phyloP scores from a whole-genome alignment of 768 basidiomycete species.

The Tulasnella sp. region DNA sequence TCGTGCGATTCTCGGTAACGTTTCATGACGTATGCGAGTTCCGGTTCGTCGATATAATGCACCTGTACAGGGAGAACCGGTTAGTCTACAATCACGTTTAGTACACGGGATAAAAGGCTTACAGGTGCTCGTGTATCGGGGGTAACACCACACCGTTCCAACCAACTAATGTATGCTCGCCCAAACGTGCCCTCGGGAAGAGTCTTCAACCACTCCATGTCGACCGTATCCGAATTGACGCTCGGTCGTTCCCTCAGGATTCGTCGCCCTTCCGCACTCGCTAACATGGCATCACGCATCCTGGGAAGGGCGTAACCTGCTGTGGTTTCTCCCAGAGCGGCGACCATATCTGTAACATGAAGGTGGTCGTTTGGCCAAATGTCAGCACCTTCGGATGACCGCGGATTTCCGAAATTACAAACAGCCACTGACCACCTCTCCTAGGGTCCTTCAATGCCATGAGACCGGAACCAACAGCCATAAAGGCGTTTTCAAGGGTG shows the following conservation, averaged over 20 bases:
- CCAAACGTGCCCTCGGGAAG: slow-evolving; percentile 83
- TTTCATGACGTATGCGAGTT: slow-evolving; percentile 96
- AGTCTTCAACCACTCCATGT: slow-evolving; percentile 61
- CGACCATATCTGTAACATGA: slow-evolving; percentile 74
- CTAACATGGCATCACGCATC: slow-evolving; percentile 73
- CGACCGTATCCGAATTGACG: slow-evolving; percentile 69
- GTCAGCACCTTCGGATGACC: too few relatives aligned
- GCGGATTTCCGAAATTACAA: not conserved
- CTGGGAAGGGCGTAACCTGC: slow-evolving; percentile 72
- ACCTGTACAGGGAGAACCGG: slow-evolving; percentile 51
- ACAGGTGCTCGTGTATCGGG: slow-evolving; percentile 94
- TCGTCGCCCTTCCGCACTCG: slow-evolving; percentile 73
- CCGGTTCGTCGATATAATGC: slow-evolving; percentile 89
- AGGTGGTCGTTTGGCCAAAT: not conserved
- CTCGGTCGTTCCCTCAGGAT: slow-evolving; percentile 82
- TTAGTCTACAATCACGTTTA: not conserved
- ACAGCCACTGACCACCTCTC: slow-evolving; percentile 64
- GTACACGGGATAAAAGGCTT: slow-evolving; percentile 34
- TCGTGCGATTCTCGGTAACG: slow-evolving; percentile 98
- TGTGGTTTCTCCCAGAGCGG: slow-evolving; percentile 89
- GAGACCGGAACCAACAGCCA: slow-evolving; percentile 80
- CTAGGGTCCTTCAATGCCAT: slow-evolving; percentile 77
- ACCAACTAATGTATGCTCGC: slow-evolving; percentile 82
- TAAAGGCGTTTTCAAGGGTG: slow-evolving; percentile 75
- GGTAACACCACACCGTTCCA: slow-evolving; percentile 79